Conservation (phyloP, 176 grass and related monocot genomes). For the Lolium multiflorum region DNA sequence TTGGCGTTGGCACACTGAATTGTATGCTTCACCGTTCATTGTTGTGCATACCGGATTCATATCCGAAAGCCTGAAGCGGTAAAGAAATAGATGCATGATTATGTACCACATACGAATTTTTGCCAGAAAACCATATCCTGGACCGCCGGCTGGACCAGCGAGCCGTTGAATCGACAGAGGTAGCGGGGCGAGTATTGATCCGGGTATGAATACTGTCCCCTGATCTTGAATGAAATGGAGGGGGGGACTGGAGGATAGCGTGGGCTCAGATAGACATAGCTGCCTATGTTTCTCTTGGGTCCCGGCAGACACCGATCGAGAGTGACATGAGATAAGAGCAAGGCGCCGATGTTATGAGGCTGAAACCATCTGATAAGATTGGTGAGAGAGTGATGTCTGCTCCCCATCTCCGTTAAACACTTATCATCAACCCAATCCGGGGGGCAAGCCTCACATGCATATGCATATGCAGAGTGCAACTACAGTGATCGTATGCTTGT, state of each 20-base stretch:
- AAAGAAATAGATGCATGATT: neutral
- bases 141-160: neutral
- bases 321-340: conserved; percentile 20
- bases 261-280: neutral
- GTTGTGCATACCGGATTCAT: neutral
- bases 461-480: conserved; percentile 12
- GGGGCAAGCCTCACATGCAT: conserved; percentile 18
- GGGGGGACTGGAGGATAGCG: neutral
- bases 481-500: neutral
- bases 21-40: too few relatives aligned
- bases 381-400: conserved; percentile 4
- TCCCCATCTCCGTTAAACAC: neutral
- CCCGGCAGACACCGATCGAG: neutral
- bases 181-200: neutral
- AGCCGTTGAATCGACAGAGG: neutral
- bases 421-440: neutral
- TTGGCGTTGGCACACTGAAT: too few relatives aligned
- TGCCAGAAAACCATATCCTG: neutral
- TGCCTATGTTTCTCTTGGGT: conserved; percentile 21
- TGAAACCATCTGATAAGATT: conserved; percentile 39
- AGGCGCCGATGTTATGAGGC: conserved; percentile 22
- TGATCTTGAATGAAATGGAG: neutral
- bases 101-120: neutral
- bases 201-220: neutral
- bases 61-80: neutral